Evolutionary conservation across 768 basidiomycete species (phyloP).

Genomic region (Amanita fuliginea): DNA sequence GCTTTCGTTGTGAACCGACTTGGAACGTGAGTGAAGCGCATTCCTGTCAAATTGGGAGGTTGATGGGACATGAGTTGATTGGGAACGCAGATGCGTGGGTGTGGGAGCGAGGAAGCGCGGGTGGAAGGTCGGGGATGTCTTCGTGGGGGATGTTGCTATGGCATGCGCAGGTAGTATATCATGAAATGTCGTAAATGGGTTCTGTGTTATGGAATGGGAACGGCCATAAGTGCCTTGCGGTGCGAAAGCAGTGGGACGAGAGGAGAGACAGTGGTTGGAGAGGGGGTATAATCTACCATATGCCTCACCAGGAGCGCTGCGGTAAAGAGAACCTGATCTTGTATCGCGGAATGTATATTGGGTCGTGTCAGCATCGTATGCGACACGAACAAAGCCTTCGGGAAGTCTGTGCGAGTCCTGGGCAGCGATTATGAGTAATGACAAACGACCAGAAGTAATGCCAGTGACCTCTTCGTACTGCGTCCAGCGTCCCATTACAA

Average conservation of each 20-base stretch:
- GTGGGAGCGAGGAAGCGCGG: conserved; percentile 1
- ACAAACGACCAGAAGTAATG: not conserved
- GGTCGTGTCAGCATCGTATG: conserved; percentile 43
- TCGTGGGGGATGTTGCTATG: conserved; percentile 26
- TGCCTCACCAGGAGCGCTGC: conserved; percentile 29
- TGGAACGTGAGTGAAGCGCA: conserved; percentile 1
- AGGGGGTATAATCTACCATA: conserved; percentile 35
- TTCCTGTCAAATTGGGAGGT: not conserved
- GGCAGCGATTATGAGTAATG: not conserved
- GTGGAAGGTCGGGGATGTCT: conserved; percentile 13
- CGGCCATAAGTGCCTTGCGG: conserved; percentile 5
- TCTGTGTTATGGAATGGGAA: conserved; percentile 7
- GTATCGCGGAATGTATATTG: conserved; percentile 38
- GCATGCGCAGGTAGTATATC: conserved; percentile 34
- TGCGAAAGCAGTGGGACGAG: conserved; percentile 16
- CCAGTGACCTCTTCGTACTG: conserved; percentile 21
- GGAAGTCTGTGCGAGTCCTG: conserved; percentile 31
- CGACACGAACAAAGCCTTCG: conserved; percentile 36
- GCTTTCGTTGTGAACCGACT: not conserved
- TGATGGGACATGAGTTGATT: conserved; percentile 3
- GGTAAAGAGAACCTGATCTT: conserved; percentile 28
- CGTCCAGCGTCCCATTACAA: conserved; percentile 13
- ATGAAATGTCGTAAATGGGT: conserved; percentile 27
- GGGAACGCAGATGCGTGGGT: conserved; percentile 7
- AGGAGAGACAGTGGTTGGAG: conserved; percentile 3